Conservation (phyloP, 2,329 filamentous ascomycete species). For the Aspergillus sp. region DNA sequence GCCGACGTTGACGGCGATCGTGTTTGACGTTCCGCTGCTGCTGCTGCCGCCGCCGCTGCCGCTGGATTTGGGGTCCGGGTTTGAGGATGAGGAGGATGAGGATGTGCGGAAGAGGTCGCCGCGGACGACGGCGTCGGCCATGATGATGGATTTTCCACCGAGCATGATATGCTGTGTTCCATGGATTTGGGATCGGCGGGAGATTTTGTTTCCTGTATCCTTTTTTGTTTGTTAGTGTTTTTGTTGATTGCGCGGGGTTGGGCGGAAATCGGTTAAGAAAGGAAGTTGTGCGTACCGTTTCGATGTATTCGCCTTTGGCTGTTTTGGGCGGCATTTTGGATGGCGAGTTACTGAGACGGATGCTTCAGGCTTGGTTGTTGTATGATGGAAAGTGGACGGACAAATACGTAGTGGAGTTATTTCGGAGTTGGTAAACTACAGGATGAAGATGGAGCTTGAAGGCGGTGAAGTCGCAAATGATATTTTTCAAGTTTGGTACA, state of each 20-base stretch:
- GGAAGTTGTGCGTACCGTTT: slow-evolving; percentile 65
- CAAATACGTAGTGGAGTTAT: background rate
- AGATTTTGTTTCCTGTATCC: slow-evolving; percentile 99
- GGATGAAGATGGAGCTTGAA: background rate
- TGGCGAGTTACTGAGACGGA: background rate
- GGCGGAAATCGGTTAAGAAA: background rate
- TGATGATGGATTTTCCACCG: slow-evolving; percentile 92
- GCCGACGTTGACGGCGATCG: slow-evolving; percentile 74
- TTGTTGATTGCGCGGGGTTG: slow-evolving; percentile 7
- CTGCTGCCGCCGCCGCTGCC: background rate
- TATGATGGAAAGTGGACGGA: background rate
- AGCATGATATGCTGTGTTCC: slow-evolving; percentile 98
- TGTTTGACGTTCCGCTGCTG: slow-evolving; percentile 2
- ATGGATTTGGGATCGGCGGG: slow-evolving; percentile 84
- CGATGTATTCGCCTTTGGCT: slow-evolving; percentile 90
- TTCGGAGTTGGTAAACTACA: background rate
- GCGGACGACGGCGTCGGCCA: slow-evolving; percentile 90
- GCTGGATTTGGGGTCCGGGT: slow-evolving; percentile 32
- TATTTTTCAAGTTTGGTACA: background rate
- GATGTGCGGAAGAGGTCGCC: slow-evolving; percentile 72
- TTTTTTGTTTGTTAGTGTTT: slow-evolving; percentile 36
- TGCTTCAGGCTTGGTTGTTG: background rate
- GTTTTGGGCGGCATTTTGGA: slow-evolving; percentile 69
- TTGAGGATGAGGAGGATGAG: slow-evolving; percentile 20
- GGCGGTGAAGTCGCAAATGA: background rate